Conservation (phyloP, 75 land plant species). For the Cupressus sempervirens region DNA sequence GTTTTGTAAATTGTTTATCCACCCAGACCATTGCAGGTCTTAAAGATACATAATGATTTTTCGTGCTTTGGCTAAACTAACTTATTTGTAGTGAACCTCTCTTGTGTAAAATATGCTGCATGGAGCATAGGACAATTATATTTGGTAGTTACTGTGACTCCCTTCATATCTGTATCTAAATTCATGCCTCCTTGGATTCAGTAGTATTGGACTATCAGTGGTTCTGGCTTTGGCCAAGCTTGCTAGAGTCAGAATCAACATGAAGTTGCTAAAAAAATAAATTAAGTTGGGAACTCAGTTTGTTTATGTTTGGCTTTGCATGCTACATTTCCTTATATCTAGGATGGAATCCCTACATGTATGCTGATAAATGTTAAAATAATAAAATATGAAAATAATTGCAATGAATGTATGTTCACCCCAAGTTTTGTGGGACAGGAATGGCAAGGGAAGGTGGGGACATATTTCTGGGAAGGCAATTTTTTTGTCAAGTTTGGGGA, state of each 20-base stretch:
- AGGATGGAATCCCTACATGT: neutral
- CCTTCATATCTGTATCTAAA: neutral
- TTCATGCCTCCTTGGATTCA: neutral
- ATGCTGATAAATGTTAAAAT: neutral
- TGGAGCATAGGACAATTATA: neutral
- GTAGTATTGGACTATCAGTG: neutral
- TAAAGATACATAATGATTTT: neutral
- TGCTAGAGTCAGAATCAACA: neutral
- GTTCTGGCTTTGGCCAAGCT: neutral
- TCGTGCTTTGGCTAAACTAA: neutral
- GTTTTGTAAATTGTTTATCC: neutral
- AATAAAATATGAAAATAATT: neutral
- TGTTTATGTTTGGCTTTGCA: neutral
- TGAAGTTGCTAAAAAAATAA: neutral
- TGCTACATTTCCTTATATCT: neutral
- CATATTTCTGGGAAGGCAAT: too few relatives aligned
- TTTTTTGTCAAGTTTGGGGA: too few relatives aligned
- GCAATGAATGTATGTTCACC: neutral
- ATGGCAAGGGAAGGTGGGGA: too few relatives aligned
- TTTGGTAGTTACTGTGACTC: neutral
- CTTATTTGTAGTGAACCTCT: neutral
- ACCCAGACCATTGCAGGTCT: neutral
- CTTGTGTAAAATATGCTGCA: slow-evolving; percentile 1
- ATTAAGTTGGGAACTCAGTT: too few relatives aligned
- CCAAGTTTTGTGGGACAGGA: too few relatives aligned